Percentiles rank a stretch among this genome's conserved stretches.
phyloP scores from a whole-genome alignment of 306 rosid species.

The Fagus sylvatica region DNA sequence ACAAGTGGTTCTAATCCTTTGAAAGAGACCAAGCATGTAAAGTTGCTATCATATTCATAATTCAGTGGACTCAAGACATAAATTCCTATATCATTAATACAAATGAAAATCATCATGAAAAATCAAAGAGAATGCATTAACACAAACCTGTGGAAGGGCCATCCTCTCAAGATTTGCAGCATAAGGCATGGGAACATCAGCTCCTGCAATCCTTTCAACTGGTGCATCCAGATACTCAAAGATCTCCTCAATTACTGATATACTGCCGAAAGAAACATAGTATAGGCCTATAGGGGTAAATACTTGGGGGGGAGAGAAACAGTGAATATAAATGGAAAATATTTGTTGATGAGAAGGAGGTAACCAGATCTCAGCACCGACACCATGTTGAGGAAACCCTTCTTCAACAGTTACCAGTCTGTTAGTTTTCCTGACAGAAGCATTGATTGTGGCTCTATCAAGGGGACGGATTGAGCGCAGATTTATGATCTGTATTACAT shows the following conservation, averaged over 20 bases:
- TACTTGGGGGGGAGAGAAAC: conserved; percentile 11
- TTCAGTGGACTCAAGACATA: too few relatives aligned
- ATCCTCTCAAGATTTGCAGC: conserved; percentile 94
- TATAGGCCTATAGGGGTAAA: conserved; percentile 14
- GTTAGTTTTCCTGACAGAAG: conserved; percentile 95
- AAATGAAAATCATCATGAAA: too few relatives aligned
- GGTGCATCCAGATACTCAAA: conserved; percentile 98
- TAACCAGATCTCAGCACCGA: conserved; percentile 98
- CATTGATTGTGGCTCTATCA: conserved; percentile 82
- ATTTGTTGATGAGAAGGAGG: conserved; percentile 2
- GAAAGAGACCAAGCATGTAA: too few relatives aligned
- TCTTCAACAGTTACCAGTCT: conserved; percentile 93
- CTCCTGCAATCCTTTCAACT: conserved; percentile 90
- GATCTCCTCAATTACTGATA: conserved; percentile 93
- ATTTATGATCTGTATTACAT: conserved; percentile 65
- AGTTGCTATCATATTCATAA: too few relatives aligned
- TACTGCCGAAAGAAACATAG: conserved; percentile 42
- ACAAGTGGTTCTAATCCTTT: too few relatives aligned
- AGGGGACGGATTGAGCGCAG: conserved; percentile 94
- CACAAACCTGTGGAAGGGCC: conserved; percentile 91
- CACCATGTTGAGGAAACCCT: conserved; percentile 99
- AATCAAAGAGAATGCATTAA: too few relatives aligned
- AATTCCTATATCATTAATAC: too few relatives aligned
- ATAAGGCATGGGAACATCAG: conserved; percentile 99
- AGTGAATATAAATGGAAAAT: conserved; percentile 16